phyloP scores from a whole-genome alignment of 148 eudicot genomes.

The Oxyria digyna region DNA sequence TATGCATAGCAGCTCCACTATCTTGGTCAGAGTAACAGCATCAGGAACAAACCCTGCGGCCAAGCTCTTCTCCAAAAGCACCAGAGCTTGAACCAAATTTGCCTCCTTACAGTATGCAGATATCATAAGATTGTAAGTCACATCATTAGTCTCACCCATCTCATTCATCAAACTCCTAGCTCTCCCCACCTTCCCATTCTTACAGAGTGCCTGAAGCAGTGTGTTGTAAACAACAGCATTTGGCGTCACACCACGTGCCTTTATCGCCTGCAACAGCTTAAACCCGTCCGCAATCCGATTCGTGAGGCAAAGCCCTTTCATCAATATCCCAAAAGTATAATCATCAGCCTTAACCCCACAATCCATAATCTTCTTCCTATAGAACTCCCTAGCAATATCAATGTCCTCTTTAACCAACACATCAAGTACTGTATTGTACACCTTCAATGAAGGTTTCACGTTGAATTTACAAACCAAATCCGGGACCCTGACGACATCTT shows the following conservation, averaged over 20 bases:
- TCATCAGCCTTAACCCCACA: conserved; percentile 61
- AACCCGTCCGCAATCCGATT: conserved; percentile 81
- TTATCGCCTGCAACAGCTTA: conserved; percentile 67
- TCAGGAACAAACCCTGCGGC: conserved; percentile 55
- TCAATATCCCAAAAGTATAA: conserved; percentile 80
- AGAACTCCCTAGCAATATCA: conserved; percentile 79
- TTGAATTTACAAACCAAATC: conserved; percentile 44
- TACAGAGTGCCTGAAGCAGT: conserved; percentile 70
- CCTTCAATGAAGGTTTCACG: conserved; percentile 44
- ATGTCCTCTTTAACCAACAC: conserved; percentile 85
- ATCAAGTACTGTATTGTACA: conserved; percentile 71
- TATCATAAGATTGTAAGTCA: conserved; percentile 62
- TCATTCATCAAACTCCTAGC: conserved; percentile 93
- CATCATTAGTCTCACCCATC: conserved; percentile 54
- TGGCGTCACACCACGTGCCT: conserved; percentile 36
- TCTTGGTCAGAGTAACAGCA: conserved; percentile 57
- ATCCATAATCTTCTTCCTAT: conserved; percentile 80
- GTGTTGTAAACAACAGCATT: conserved; percentile 74
- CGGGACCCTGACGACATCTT: conserved; percentile 46
- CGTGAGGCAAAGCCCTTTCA: conserved; percentile 92
- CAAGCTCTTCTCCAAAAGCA: conserved; percentile 64
- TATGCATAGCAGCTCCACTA: conserved; percentile 49
- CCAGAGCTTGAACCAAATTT: conserved; percentile 67
- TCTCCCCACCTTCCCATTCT: conserved; percentile 81
- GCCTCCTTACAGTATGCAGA: conserved; percentile 67